Evolutionary conservation across 164 flowering plant species (phyloP).

Genomic region (Macadamia tetraphylla): DNA sequence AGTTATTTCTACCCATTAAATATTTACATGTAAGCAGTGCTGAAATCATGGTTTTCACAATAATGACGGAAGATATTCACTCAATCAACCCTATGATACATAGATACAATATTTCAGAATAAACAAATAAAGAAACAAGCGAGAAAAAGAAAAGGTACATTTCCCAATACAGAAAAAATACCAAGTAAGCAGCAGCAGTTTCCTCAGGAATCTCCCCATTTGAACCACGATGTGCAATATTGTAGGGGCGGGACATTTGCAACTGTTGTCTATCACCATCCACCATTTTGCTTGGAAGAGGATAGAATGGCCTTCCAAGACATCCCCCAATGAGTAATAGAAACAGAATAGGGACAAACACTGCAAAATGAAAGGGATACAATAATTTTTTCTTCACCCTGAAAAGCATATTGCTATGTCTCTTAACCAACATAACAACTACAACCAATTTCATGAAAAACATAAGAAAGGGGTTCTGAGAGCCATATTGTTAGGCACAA

Average conservation of each 20-base stretch:
- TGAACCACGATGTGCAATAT: slow-evolving; percentile 39
- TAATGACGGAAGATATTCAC: too few relatives aligned
- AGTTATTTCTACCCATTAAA: too few relatives aligned
- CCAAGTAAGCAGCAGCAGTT: slow-evolving; percentile 35
- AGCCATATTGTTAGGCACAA: too few relatives aligned
- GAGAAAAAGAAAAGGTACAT: not conserved
- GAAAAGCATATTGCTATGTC: not conserved
- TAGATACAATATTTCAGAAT: not conserved
- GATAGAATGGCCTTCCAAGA: slow-evolving; percentile 27
- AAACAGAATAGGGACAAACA: slow-evolving; percentile 22
- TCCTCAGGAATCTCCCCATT: slow-evolving; percentile 43
- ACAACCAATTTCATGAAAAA: not conserved
- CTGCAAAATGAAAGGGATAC: slow-evolving; percentile 27
- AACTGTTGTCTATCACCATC: slow-evolving; percentile 16
- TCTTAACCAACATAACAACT: not conserved
- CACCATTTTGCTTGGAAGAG: slow-evolving; percentile 24
- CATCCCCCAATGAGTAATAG: slow-evolving; percentile 13
- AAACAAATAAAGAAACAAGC: not conserved
- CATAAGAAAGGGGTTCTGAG: not conserved
- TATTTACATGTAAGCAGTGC: too few relatives aligned
- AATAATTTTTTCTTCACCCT: not conserved
- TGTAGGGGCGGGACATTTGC: slow-evolving; percentile 31
- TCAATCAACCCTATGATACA: too few relatives aligned
- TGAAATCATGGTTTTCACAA: too few relatives aligned
- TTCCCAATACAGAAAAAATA: slow-evolving; percentile 4